Percentiles rank a stretch among this genome's conserved stretches.
These are phyloP conservation scores for Linum usitatissimum DNA, from an alignment of 345 rosid species.

Conservation along the genomic window DNA sequence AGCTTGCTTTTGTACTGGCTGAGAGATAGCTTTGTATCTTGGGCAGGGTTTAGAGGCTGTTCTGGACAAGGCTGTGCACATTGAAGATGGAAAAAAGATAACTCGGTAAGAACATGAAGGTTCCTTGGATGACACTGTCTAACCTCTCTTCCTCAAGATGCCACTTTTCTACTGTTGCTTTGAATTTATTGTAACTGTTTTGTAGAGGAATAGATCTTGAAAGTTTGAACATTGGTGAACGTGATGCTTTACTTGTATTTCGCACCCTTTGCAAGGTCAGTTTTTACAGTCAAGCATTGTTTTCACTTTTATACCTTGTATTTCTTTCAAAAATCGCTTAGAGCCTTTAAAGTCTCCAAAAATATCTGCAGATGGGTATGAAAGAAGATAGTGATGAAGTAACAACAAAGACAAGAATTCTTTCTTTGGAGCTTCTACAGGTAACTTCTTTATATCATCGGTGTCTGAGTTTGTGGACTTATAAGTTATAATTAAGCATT, in stretches of 20 bases:
- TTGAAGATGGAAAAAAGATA: constrained; percentile 91
- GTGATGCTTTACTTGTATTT: constrained; percentile 89
- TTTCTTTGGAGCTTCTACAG: constrained; percentile 99
- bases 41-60: constrained; percentile 89
- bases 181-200: constrained; percentile 7
- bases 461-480: background rate
- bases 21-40: constrained; percentile 8
- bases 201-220: constrained; percentile 84
- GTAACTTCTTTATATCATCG: constrained; percentile 25
- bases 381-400: constrained; percentile 96
- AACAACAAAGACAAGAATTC: constrained; percentile 75
- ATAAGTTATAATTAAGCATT: too few species aligned
- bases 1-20: constrained; percentile 6
- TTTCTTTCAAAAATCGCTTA: constrained; percentile 11
- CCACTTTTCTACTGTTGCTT: constrained; percentile 8
- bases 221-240: constrained; percentile 87
- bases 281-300: constrained; percentile 10
- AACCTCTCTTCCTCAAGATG: constrained; percentile 10
- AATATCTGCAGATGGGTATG: constrained; percentile 79
- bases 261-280: constrained; percentile 98
- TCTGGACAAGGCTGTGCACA: constrained; percentile 93
- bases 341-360: constrained; percentile 14
- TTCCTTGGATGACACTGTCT: constrained; percentile 2
- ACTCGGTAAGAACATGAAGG: constrained; percentile 42
- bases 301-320: constrained; percentile 9